A percentile compares a stretch with the other conserved stretches of the same genome.
Evolutionary conservation across 495 filamentous ascomycete genomes (phyloP).

Genomic region (Aspergillus sclerotiicarbonarius): DNA sequence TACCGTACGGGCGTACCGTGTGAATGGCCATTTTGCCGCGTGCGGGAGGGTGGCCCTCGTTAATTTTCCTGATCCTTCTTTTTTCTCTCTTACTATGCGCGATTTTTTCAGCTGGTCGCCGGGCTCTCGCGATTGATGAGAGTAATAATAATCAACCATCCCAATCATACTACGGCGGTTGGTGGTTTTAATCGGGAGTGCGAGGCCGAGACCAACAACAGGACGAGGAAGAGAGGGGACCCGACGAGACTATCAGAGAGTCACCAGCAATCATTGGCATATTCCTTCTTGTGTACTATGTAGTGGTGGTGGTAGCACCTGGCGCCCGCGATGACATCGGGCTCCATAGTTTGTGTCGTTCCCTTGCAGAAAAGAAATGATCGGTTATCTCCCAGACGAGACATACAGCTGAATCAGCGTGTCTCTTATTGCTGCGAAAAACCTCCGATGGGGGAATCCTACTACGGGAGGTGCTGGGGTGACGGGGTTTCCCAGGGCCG

Average conservation of each 20-base stretch:
- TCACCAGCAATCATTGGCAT: conserved; percentile 12
- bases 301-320: background rate
- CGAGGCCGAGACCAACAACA: conserved; percentile 5
- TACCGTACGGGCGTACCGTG: conserved; percentile 32
- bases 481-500: no score
- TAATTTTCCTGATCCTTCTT: conserved; percentile 23
- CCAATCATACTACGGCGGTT: background rate
- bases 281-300: background rate
- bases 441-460: background rate
- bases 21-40: conserved; percentile 20
- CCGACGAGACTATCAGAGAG: conserved; percentile 9
- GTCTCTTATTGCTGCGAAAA: background rate
- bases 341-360: conserved; percentile 2
- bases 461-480: background rate
- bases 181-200: conserved; percentile 7
- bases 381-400: background rate
- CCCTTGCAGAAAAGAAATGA: conserved; percentile 4
- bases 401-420: conserved; percentile 10
- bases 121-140: background rate
- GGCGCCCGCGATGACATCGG: conserved; percentile 11
- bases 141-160: conserved; percentile 11
- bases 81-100: conserved; percentile 23
- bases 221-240: conserved; percentile 16
- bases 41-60: conserved; percentile 25
- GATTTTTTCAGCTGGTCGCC: background rate